Percentiles rank a stretch among this genome's conserved stretches.
Evolutionary conservation across 352 stramenopile species (phyloP).

Genomic region (Plasmopara muralis): DNA sequence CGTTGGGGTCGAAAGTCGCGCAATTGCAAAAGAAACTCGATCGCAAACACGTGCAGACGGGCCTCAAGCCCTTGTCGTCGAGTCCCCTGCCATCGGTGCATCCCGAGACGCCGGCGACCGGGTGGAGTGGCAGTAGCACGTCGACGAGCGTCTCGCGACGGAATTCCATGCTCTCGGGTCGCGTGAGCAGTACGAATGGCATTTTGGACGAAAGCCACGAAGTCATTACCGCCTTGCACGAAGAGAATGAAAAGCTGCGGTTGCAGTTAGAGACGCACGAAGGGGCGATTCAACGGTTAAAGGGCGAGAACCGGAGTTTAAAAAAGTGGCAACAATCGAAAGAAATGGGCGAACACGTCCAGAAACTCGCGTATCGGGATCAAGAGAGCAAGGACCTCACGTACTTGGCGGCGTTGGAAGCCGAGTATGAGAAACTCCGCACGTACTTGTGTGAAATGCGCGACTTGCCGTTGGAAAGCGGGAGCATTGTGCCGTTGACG

Average conservation of each 20-base stretch:
- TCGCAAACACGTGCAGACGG: slow-evolving; percentile 40
- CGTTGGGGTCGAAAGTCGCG: slow-evolving; percentile 62
- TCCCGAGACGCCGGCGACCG: slow-evolving; percentile 14
- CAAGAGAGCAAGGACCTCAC: slow-evolving; percentile 83
- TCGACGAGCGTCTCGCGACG: slow-evolving; percentile 26
- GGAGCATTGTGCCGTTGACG: slow-evolving; percentile 34
- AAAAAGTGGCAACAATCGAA: slow-evolving; percentile 84
- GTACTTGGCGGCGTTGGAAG: slow-evolving; percentile 70
- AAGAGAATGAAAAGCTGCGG: slow-evolving; percentile 76
- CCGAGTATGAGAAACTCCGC: slow-evolving; percentile 79
- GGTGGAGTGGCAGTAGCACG: slow-evolving; percentile 12
- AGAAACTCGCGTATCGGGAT: slow-evolving; percentile 78
- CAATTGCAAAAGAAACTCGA: slow-evolving; percentile 65
- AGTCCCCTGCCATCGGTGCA: slow-evolving; percentile 23
- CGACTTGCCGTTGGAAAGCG: slow-evolving; percentile 63
- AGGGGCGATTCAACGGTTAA: slow-evolving; percentile 65
- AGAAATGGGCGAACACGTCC: slow-evolving; percentile 82
- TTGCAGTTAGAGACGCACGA: slow-evolving; percentile 71
- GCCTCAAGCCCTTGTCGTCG: slow-evolving; percentile 39
- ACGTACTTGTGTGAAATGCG: slow-evolving; percentile 72
- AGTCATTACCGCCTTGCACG: slow-evolving; percentile 78
- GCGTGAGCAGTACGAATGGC: slow-evolving; percentile 58
- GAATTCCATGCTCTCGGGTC: slow-evolving; percentile 46
- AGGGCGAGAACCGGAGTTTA: slow-evolving; percentile 69
- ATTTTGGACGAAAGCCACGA: slow-evolving; percentile 83